Conservation (phyloP, 345 rosid genomes). For the Citrus inodora region DNA sequence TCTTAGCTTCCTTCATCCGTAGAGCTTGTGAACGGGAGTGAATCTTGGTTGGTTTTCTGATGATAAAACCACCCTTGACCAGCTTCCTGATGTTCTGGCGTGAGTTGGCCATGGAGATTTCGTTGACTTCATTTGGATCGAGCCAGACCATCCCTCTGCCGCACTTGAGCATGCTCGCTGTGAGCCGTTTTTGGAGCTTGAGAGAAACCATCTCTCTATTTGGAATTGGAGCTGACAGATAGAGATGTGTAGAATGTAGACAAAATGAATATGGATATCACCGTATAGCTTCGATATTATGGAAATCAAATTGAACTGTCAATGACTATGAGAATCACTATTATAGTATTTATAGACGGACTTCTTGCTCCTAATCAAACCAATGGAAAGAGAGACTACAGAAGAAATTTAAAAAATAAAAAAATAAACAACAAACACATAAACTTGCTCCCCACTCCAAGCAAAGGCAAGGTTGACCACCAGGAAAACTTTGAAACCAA, state of each 20-base stretch:
- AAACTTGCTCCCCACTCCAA: constrained; percentile 19
- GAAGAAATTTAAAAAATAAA: too few species aligned
- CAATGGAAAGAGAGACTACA: too few species aligned
- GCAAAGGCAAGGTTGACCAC: background rate
- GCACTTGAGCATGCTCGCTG: constrained; percentile 75
- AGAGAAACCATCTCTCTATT: constrained; percentile 65
- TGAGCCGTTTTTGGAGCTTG: constrained; percentile 84
- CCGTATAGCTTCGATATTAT: background rate
- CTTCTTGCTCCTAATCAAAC: background rate
- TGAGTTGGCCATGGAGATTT: constrained; percentile 92
- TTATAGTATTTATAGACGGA: too few species aligned
- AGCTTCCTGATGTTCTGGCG: constrained; percentile 19
- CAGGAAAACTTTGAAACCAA: background rate
- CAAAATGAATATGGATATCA: background rate
- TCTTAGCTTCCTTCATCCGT: too few species aligned
- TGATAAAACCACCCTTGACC: too few species aligned
- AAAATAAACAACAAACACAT: too few species aligned
- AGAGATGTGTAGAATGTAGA: background rate
- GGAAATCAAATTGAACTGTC: background rate
- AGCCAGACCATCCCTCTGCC: constrained; percentile 85
- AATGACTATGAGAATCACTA: too few species aligned
- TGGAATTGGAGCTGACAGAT: too few species aligned
- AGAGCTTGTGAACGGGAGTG: too few species aligned
- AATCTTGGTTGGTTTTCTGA: too few species aligned
- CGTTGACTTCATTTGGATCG: constrained; percentile 78